Evolutionary conservation across 495 filamentous ascomycete genomes (phyloP).

Genomic region (Melanomma pulvis-pyrius): DNA sequence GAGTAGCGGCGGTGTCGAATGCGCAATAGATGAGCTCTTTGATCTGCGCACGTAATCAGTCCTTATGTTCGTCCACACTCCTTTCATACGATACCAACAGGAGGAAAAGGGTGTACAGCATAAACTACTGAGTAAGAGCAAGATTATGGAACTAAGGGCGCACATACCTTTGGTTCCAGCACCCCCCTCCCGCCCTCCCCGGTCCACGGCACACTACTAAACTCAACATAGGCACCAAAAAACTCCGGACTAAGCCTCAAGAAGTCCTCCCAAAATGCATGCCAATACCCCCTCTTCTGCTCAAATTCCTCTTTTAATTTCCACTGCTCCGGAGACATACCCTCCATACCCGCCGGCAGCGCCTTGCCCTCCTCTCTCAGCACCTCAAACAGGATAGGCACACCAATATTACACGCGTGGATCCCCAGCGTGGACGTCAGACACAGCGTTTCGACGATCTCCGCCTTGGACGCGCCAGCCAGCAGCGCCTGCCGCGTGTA

Average conservation of each 20-base stretch:
- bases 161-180: conserved; percentile 47
- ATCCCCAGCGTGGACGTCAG: conserved; percentile 49
- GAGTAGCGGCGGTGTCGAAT: conserved; percentile 51
- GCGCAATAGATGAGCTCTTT: conserved; percentile 54
- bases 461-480: conserved; percentile 45
- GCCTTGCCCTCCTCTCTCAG: conserved; percentile 46
- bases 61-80: too few species aligned
- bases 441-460: conserved; percentile 49
- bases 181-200: conserved; percentile 33
- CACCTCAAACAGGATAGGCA: conserved; percentile 50
- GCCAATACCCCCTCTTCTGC: conserved; percentile 51
- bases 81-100: too few species aligned
- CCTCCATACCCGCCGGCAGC: conserved; percentile 25
- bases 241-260: conserved; percentile 50
- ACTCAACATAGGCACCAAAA: conserved; percentile 51
- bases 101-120: too few species aligned
- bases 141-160: background rate
- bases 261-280: conserved; percentile 51
- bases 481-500: conserved; percentile 41
- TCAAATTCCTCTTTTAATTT: conserved; percentile 38
- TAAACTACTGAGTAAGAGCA: background rate
- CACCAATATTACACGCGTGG: conserved; percentile 52
- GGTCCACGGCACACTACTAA: conserved; percentile 45
- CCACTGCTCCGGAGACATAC: conserved; percentile 40
- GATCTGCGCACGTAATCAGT: conserved; percentile 27